Evolutionary conservation across 116 monocot genomes (phyloP), one percentile per base, ranked within the genome.

Genomic region (Papilionanthe hybrid): DNA sequence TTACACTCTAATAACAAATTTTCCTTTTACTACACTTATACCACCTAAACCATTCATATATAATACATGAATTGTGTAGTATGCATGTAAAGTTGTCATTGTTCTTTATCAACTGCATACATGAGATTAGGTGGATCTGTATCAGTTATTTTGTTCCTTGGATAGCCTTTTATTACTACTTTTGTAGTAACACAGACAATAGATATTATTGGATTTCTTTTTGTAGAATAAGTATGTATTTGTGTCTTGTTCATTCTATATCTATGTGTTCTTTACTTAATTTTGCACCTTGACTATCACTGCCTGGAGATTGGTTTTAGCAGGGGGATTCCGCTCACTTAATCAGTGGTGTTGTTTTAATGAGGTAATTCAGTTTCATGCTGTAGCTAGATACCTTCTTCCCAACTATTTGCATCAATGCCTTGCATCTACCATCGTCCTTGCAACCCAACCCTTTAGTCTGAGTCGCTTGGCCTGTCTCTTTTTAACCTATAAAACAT

Each of bases 301-400:
- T 78, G 96, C 96, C 30, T 96, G 96, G 96, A 91, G 72, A 77
- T 48, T 93, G 18, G 88, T 96, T 88, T 80, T 96, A 75, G 77
- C 79, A 41, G 96, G 96, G 68, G 88, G 93, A 20, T 96, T 96
- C 81, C 88, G 91, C 56, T 87, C 93, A 77, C 88, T 96, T 58
- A 78, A 86, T 66, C 86, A 89, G 19, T 96, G 96, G 96, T 96
- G 96, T 86, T 82, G 90, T 42, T 96, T 90, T 90, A 83, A 93
- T 58, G 86, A 90, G 91, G 96, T 96, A 89, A 68, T 29, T 67
- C 5, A 68, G 68, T 19, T 58, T 2, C 3, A 8, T 68, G 15
- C 15, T 30, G 12, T 68, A 29, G 68, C 29, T 68, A 68, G 30
- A 30, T 29, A 4, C 7, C 13, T 10, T 0, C 3, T 68, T 68